Percentiles rank a stretch among this genome's conserved stretches.
Evolutionary conservation across 2,329 filamentous ascomycete genomes (phyloP).

Genomic region (Aspergillus ochraceoroseus): DNA sequence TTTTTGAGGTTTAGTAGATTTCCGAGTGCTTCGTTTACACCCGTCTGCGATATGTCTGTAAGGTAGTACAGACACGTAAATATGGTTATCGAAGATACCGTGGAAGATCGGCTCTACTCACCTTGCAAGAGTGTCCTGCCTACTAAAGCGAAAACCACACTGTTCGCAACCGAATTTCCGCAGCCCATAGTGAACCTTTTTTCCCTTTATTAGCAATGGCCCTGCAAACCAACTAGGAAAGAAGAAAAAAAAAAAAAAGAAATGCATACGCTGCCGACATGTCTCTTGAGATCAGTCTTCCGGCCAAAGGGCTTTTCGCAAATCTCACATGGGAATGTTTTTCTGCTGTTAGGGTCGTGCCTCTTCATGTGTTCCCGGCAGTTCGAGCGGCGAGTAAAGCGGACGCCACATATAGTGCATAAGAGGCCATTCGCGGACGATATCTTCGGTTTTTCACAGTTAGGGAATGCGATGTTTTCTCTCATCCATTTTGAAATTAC

Average conservation of each 20-base stretch:
- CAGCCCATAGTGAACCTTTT: slow-evolving; percentile 68
- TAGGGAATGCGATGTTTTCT: slow-evolving; percentile 1
- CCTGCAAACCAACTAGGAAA: too few relatives aligned
- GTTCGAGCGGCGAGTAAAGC: slow-evolving; percentile 80
- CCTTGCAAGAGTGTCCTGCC: slow-evolving; percentile 79
- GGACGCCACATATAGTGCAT: slow-evolving; percentile 70
- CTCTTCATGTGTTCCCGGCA: slow-evolving; percentile 81
- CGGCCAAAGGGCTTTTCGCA: slow-evolving; percentile 75
- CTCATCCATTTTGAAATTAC: slow-evolving; percentile 15
- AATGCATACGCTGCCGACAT: slow-evolving; percentile 49
- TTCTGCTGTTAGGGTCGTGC: slow-evolving; percentile 68
- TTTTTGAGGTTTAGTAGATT: slow-evolving; percentile 1
- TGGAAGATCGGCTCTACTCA: slow-evolving; percentile 39
- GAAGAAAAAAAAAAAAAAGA: too few relatives aligned
- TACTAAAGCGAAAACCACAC: slow-evolving; percentile 67
- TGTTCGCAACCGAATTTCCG: slow-evolving; percentile 65
- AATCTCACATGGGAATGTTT: slow-evolving; percentile 63
- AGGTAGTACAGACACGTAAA: neutral
- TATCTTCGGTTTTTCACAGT: slow-evolving; percentile 20
- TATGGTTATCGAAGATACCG: neutral
- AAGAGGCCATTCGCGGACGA: slow-evolving; percentile 59
- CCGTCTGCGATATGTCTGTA: slow-evolving; percentile 20
- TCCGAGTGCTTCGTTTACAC: slow-evolving; percentile 13
- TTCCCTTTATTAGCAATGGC: slow-evolving; percentile 48
- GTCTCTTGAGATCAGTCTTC: slow-evolving; percentile 68